Conservation (phyloP, 768 basidiomycete genomes). For the Porphyrellus cyaneotinctus region DNA sequence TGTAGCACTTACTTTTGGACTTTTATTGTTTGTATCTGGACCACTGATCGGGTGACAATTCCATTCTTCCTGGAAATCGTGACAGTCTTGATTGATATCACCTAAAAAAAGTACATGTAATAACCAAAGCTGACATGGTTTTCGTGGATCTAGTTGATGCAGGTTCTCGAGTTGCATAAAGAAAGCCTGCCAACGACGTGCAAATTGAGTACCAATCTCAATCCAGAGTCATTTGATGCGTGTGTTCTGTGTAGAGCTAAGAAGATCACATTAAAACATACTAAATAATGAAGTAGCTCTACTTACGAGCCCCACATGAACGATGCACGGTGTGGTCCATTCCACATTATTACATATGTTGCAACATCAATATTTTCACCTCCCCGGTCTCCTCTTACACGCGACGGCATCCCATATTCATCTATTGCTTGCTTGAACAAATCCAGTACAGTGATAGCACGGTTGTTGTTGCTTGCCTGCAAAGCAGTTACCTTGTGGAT, state of each 20-base stretch:
- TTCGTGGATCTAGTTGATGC: no score
- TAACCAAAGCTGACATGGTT: no score
- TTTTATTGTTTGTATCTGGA: no score
- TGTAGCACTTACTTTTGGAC: no score
- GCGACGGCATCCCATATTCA: neutral
- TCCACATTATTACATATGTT: neutral
- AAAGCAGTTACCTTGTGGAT: neutral
- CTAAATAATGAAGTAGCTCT: no score
- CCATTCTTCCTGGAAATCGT: no score
- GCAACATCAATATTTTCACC: neutral
- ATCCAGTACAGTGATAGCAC: neutral
- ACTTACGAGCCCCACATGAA: neutral
- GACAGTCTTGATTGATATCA: no score
- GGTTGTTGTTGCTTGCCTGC: neutral
- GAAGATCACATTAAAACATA: no score
- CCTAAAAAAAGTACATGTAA: no score
- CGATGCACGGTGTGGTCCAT: neutral
- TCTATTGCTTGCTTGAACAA: neutral
- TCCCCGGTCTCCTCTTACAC: neutral
- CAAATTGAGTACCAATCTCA: neutral
- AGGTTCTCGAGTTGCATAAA: constrained; percentile 34
- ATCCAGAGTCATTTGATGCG: neutral
- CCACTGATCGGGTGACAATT: no score
- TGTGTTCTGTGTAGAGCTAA: constrained; percentile 40
- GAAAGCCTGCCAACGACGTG: constrained; percentile 39